Conservation (phyloP, 352 stramenopile species). For the Phytophthora sojae region DNA sequence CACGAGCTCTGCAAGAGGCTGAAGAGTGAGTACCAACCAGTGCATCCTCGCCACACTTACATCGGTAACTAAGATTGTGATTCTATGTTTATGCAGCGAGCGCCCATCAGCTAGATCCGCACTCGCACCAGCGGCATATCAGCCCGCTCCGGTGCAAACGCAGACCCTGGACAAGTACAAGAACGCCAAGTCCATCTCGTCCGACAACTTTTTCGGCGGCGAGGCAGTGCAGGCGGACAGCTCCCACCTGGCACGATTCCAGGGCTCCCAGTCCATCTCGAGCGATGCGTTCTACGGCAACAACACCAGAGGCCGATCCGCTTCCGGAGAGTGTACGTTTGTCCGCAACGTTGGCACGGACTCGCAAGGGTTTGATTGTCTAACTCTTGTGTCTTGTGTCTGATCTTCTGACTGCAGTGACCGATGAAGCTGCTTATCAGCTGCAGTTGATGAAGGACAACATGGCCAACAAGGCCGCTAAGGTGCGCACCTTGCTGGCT, state of each 20-base stretch:
- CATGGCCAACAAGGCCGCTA: constrained; percentile 78
- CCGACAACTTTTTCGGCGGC: constrained; percentile 89
- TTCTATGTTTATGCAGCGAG: constrained; percentile 34
- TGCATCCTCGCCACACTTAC: neutral
- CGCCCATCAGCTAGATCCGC: constrained; percentile 12
- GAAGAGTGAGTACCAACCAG: constrained; percentile 64
- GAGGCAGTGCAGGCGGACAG: constrained; percentile 66
- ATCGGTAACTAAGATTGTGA: neutral
- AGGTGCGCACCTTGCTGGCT: constrained; percentile 34
- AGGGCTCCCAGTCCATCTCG: constrained; percentile 86
- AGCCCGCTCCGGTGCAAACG: constrained; percentile 32
- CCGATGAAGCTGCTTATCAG: constrained; percentile 87
- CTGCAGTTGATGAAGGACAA: constrained; percentile 89
- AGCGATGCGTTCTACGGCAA: constrained; percentile 89
- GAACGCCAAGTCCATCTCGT: constrained; percentile 93
- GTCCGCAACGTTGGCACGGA: neutral
- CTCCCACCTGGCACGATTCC: constrained; percentile 76
- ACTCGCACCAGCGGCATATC: constrained; percentile 30
- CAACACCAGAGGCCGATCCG: constrained; percentile 55
- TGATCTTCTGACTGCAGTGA: constrained; percentile 36
- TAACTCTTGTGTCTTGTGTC: constrained; percentile 6
- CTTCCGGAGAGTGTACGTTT: constrained; percentile 73
- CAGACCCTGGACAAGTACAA: constrained; percentile 93
- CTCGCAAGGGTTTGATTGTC: neutral
- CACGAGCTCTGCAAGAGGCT: constrained; percentile 78